Evolutionary conservation across 257 asterid genomes (phyloP).

Genomic region (Solanum commersonii): DNA sequence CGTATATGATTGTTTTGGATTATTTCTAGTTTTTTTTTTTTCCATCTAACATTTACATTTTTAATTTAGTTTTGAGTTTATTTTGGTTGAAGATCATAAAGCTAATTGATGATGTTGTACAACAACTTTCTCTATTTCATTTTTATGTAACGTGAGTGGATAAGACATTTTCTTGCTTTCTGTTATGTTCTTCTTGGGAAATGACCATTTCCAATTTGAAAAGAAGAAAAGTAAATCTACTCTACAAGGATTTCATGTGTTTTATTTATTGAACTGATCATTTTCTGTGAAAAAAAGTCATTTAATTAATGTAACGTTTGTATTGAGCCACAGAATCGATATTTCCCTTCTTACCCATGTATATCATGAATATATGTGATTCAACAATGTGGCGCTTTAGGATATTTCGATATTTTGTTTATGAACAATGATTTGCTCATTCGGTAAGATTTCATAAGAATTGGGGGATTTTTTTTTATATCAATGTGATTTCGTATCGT

Average conservation of each 20-base stretch:
- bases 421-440: no score
- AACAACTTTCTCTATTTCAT: background rate
- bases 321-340: background rate
- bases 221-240: background rate
- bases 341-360: background rate
- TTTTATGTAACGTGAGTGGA: background rate
- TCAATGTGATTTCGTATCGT: no score
- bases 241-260: background rate
- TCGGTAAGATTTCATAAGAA: no score
- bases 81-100: background rate
- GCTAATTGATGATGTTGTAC: background rate
- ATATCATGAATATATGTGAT: background rate
- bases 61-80: background rate
- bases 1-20: background rate
- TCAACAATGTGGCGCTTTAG: accelerated
- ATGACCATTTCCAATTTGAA: background rate
- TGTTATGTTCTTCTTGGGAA: background rate
- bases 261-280: background rate
- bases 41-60: background rate
- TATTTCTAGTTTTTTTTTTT: background rate
- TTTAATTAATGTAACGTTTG: background rate
- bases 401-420: background rate
- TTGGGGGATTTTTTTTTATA: no score
- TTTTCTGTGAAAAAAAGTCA: background rate
- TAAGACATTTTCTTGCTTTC: background rate